These are phyloP conservation scores for Centella asiatica DNA, from an alignment of 129 eudicot species.

Conservation along the genomic window DNA sequence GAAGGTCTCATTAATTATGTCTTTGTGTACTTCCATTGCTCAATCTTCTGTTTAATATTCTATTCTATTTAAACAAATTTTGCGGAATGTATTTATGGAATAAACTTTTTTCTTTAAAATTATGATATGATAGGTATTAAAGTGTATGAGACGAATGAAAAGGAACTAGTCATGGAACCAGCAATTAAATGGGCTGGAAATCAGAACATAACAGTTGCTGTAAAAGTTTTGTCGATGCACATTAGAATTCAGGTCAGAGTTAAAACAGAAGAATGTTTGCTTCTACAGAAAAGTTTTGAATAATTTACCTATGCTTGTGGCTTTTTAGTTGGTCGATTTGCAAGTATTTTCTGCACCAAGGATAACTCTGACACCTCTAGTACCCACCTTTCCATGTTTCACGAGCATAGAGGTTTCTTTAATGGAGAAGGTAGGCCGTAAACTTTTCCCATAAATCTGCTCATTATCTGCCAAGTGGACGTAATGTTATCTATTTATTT, in stretches of 20 bases:
- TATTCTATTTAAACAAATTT: too few species aligned
- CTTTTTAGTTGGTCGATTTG: slow-evolving; percentile 67
- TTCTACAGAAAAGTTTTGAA: slow-evolving; percentile 1
- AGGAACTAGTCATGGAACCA: slow-evolving; percentile 77
- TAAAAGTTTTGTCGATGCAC: slow-evolving; percentile 31
- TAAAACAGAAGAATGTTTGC: neutral
- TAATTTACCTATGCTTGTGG: neutral
- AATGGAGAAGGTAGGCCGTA: slow-evolving; percentile 60
- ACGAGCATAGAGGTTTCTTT: slow-evolving; percentile 56
- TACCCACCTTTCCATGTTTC: slow-evolving; percentile 77
- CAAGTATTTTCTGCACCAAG: slow-evolving; percentile 70
- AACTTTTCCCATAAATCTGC: neutral
- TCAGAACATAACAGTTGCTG: slow-evolving; percentile 54
- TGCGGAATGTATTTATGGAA: too few species aligned
- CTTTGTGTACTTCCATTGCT: neutral
- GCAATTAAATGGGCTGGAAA: slow-evolving; percentile 94
- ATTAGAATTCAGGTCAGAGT: slow-evolving; percentile 64
- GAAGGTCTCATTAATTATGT: neutral
- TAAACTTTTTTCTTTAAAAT: neutral
- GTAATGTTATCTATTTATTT: neutral
- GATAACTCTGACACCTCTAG: slow-evolving; percentile 70
- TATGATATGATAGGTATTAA: slow-evolving; percentile 46
- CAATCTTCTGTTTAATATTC: too few species aligned
- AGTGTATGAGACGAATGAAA: slow-evolving; percentile 70
- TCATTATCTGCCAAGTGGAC: neutral